These are phyloP conservation scores for Capsicum chinense DNA, from an alignment of 257 asterid species.

Conservation along the genomic window DNA sequence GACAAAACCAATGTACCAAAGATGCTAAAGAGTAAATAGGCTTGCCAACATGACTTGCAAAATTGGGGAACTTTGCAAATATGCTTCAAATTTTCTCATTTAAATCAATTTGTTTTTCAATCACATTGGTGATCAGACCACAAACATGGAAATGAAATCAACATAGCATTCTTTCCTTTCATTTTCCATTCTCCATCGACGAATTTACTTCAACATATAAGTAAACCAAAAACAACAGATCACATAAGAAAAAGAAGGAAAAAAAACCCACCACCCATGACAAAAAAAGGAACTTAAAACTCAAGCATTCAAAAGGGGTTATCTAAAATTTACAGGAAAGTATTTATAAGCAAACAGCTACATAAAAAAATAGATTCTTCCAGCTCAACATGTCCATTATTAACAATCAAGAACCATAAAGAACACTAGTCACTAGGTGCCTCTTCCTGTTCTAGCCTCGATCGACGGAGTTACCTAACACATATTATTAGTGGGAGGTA, in stretches of 20 bases:
- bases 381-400: conserved; percentile 31
- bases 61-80: not conserved
- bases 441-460: too few relatives aligned
- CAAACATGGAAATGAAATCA: conserved; percentile 7
- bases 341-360: conserved; percentile 22
- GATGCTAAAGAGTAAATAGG: not conserved
- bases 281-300: conserved; percentile 23
- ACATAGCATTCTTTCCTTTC: not conserved
- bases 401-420: not conserved
- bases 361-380: conserved; percentile 29
- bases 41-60: not conserved
- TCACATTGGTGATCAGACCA: conserved; percentile 28
- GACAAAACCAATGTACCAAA: not conserved
- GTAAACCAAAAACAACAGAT: not conserved
- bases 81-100: conserved; percentile 18
- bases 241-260: not conserved
- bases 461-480: too few relatives aligned
- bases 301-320: not conserved
- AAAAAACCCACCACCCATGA: conserved; percentile 23
- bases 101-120: not conserved
- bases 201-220: not conserved
- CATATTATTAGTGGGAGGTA: too few relatives aligned
- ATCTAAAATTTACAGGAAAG: conserved; percentile 24
- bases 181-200: not conserved
- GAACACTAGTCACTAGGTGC: too few relatives aligned